Base-by-base conservation (phyloP, 345 rosid genomes). In the Pugionium dolabratum region DNA sequence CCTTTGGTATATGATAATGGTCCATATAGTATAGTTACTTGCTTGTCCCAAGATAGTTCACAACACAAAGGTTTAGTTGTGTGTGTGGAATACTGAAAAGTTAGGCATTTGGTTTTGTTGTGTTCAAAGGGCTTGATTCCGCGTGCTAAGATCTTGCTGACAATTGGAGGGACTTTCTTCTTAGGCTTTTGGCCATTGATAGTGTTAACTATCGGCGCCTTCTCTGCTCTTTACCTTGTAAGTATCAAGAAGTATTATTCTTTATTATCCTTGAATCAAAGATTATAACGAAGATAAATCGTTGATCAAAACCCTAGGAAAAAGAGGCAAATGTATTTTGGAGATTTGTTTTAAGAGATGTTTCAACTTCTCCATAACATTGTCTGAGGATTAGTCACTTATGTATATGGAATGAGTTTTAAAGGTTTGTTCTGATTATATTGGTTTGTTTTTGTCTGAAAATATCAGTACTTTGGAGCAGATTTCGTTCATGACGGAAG, bases 121-220 rank as follows among this genome's bases (percentile, higher is more conserved):
- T 82, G 9, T 83, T 54, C 84, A 94, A 18, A 18, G 99, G 99
- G 97, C 9, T 81, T 94, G 69, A 70, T 94, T 69, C 99, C 97
- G 2, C 89, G 96, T 63, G 97, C 86, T 67, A 94, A 79, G 81
- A 75, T 88, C 42, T 78, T 94, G 79, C 80, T 90, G 49, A 78
- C 91, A 43, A 46, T 84, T 49, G 99, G 99, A 65, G 97, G 97
- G 54, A 88, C 97, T 26, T 94, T 88, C 86, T 94, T 90, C 83
- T 66, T 90, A 72, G 87, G 79, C 34, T 90, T 94, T 72, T 80
- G 96, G 87, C 97, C 97, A 0, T 59, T 90, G 86, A 85, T 88
- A 35, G 76, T 93, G 62, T 36, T 81, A 75, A 88, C 94, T n/a
- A 75, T 83, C 10, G 86, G 83, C 6, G 70, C 78, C 67, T 90